Percentiles rank a stretch among this genome's conserved stretches.
Evolutionary conservation across 2,329 filamentous ascomycete species (phyloP).

Genomic region (Calonectria multiphialidica): DNA sequence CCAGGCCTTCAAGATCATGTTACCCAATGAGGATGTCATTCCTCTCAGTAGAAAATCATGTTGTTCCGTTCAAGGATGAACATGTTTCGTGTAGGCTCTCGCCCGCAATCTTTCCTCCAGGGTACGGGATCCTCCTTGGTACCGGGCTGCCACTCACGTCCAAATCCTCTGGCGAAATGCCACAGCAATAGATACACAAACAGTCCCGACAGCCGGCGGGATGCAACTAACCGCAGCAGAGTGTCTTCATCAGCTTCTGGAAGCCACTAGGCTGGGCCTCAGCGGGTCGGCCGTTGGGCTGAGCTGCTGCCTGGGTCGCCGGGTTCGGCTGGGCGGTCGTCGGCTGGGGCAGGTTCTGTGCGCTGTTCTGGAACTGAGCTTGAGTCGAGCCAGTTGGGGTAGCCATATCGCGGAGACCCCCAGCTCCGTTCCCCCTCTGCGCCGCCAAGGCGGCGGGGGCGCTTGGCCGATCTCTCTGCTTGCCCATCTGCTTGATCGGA

Average conservation of each 20-base stretch:
- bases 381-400: constrained; percentile 92
- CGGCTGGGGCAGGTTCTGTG: constrained; percentile 83
- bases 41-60: constrained; percentile 11
- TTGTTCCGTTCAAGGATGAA: constrained; percentile 2
- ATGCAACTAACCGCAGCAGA: constrained; percentile 83
- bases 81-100: not conserved
- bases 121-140: constrained; percentile 15
- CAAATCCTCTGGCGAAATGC: constrained; percentile 38
- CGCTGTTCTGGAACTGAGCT: constrained; percentile 96
- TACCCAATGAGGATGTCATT: constrained; percentile 15
- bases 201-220: constrained; percentile 41
- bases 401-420: constrained; percentile 80
- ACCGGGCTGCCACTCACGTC: constrained; percentile 25
- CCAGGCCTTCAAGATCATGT: constrained; percentile 17
- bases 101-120: not conserved
- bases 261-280: constrained; percentile 84
- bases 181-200: constrained; percentile 46
- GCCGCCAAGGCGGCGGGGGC: constrained; percentile 78
- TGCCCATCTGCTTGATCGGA: constrained; percentile 84
- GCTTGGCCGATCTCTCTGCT: constrained; percentile 82
- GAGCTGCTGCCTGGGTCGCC: constrained; percentile 64
- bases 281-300: constrained; percentile 66
- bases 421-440: constrained; percentile 82
- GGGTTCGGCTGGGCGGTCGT: constrained; percentile 71
- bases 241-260: constrained; percentile 91